Conservation (phyloP, 805 yeast species). For the Wickerhamiella hasegawae region DNA sequence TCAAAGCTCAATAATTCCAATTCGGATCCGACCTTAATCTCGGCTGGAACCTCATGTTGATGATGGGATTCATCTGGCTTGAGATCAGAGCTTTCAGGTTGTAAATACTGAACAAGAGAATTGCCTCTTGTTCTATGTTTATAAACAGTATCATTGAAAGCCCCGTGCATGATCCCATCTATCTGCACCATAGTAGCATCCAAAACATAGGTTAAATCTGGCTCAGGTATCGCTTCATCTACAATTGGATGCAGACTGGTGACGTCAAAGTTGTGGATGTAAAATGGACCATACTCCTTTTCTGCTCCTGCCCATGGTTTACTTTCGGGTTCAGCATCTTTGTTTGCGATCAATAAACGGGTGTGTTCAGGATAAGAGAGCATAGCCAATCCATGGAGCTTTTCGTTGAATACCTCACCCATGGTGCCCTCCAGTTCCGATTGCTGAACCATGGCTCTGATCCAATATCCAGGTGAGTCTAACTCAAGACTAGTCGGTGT, state of each 20-base stretch:
- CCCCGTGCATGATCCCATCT: slow-evolving; percentile 1
- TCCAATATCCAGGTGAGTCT: slow-evolving; percentile 1
- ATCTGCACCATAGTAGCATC: too few species aligned
- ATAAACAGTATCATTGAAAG: background rate
- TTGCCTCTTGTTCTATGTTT: background rate
- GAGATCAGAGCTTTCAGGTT: background rate
- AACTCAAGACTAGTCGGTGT: slow-evolving; percentile 24
- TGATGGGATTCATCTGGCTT: background rate
- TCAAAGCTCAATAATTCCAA: too few species aligned
- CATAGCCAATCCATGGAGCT: too few species aligned
- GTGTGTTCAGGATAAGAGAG: too few species aligned
- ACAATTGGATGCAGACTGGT: too few species aligned
- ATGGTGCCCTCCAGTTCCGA: too few species aligned
- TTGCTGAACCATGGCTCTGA: slow-evolving; percentile 1
- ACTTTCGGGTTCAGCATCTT: background rate
- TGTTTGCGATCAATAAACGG: too few species aligned
- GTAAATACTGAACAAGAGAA: background rate
- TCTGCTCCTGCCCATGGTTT: background rate
- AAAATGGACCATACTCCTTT: background rate
- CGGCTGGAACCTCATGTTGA: background rate
- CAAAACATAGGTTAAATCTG: too few species aligned
- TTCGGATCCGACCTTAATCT: background rate
- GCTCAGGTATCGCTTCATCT: too few species aligned
- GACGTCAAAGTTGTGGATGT: background rate
- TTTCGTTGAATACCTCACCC: too few species aligned